Evolutionary conservation across 1,139 yeast species (phyloP).

Genomic region (Suhomyces wounanorum): DNA sequence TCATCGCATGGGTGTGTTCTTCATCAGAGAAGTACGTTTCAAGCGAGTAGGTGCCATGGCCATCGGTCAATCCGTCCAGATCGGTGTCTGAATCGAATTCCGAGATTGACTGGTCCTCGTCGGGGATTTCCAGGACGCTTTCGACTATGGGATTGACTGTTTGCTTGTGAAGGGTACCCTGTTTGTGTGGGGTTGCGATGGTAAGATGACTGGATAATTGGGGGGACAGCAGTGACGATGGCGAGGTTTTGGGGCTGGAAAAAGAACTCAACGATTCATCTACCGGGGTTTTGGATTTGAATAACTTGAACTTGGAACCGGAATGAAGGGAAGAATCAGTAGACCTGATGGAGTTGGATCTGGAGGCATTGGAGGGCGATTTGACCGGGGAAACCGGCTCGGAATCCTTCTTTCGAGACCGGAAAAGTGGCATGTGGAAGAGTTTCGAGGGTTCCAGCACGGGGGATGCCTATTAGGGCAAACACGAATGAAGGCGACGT

Average conservation of each 20-base stretch:
- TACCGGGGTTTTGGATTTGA: constrained; percentile 5
- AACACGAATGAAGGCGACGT: neutral
- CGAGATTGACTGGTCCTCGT: constrained; percentile 9
- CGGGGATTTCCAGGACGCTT: constrained; percentile 12
- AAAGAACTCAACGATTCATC: neutral
- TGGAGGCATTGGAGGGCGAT: constrained; percentile 3
- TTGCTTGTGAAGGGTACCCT: constrained; percentile 14
- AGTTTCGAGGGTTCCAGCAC: neutral
- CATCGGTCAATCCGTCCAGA: constrained; percentile 2
- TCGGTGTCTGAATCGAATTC: constrained; percentile 12
- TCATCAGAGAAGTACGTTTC: constrained; percentile 25
- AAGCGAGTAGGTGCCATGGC: constrained; percentile 15
- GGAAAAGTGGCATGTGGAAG: constrained; percentile 10
- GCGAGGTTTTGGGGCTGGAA: neutral
- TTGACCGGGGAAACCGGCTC: constrained; percentile 6
- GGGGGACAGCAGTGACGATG: constrained; percentile 1
- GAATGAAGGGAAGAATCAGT: constrained; percentile 1
- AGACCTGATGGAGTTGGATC: constrained; percentile 11
- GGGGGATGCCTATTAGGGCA: neutral
- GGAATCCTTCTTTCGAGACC: constrained; percentile 12
- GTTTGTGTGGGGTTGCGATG: constrained; percentile 7
- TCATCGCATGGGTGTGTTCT: constrained; percentile 33
- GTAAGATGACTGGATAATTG: neutral
- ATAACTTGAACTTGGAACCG: constrained; percentile 4
- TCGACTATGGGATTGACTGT: constrained; percentile 28